Conservation (phyloP, 345 rosid genomes). For the Citrus maxima region DNA sequence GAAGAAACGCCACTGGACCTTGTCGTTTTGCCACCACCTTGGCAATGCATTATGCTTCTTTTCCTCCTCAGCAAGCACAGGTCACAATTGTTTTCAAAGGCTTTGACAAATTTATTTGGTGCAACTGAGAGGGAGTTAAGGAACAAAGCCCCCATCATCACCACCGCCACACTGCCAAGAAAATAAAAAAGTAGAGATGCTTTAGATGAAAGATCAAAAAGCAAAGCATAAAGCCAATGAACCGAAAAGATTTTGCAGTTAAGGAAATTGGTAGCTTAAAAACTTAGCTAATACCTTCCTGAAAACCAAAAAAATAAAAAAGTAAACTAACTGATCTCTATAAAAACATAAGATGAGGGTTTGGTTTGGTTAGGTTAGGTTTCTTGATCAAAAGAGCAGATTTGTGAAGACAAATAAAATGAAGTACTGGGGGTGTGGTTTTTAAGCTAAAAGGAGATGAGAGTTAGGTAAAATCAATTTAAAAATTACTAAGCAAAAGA, state of each 20-base stretch:
- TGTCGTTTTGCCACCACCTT: slow-evolving; percentile 41
- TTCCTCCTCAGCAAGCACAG: slow-evolving; percentile 28
- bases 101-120: slow-evolving; percentile 23
- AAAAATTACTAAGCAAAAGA: not conserved
- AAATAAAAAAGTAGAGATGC: slow-evolving; percentile 19
- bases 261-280: slow-evolving; percentile 44
- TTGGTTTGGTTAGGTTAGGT: slow-evolving; percentile 38
- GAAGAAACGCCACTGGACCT: slow-evolving; percentile 45
- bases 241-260: slow-evolving; percentile 30
- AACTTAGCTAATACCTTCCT: slow-evolving; percentile 34
- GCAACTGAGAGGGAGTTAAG: slow-evolving; percentile 44
- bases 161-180: slow-evolving; percentile 19
- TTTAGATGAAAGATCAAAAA: slow-evolving; percentile 23
- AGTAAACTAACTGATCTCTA: slow-evolving; percentile 51
- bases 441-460: slow-evolving; percentile 5
- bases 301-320: slow-evolving; percentile 11
- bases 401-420: slow-evolving; percentile 4
- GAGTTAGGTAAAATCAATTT: slow-evolving; percentile 30
- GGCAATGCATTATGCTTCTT: slow-evolving; percentile 43
- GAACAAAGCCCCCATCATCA: slow-evolving; percentile 76
- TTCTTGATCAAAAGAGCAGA: slow-evolving; percentile 34
- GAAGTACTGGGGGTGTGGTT: not conserved
- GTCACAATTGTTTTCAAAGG: slow-evolving; percentile 17
- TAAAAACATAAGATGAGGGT: slow-evolving; percentile 39
- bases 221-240: slow-evolving; percentile 20